Evolutionary conservation across 768 basidiomycete species (phyloP).

Genomic region (Melanogaster broomeanus): DNA sequence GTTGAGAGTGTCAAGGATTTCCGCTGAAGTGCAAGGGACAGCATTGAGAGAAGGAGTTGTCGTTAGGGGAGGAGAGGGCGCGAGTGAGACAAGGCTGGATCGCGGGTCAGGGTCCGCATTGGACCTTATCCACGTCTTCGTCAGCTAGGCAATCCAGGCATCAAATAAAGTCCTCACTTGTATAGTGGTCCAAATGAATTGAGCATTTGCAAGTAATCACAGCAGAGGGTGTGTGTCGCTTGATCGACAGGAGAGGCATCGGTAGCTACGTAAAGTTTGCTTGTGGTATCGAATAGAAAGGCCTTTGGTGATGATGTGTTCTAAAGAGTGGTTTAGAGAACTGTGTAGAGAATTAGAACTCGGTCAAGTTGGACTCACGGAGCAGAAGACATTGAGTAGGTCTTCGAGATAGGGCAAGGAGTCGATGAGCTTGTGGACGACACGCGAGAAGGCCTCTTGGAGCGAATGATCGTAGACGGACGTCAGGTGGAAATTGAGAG

Average conservation of each 20-base stretch:
- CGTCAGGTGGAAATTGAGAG: constrained; percentile 87
- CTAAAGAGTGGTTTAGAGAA: constrained; percentile 38
- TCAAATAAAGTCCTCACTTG: constrained; percentile 48
- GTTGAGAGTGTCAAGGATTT: constrained; percentile 3
- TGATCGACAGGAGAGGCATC: constrained; percentile 91
- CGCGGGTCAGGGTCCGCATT: constrained; percentile 14
- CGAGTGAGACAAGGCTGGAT: constrained; percentile 4
- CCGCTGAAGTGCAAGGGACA: background rate
- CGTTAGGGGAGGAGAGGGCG: constrained; percentile 4
- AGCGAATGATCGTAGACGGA: constrained; percentile 92
- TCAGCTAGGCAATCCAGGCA: constrained; percentile 1
- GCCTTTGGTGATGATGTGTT: constrained; percentile 93
- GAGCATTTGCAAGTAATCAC: constrained; percentile 87
- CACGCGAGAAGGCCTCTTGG: constrained; percentile 89
- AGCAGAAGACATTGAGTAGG: constrained; percentile 82
- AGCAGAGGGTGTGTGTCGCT: constrained; percentile 85
- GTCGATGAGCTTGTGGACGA: constrained; percentile 84
- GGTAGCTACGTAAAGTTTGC: constrained; percentile 89
- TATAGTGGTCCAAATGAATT: constrained; percentile 86
- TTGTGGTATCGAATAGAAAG: constrained; percentile 86
- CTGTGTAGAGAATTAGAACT: background rate
- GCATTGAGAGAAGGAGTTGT: constrained; percentile 8
- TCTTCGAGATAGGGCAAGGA: constrained; percentile 86
- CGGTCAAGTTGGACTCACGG: constrained; percentile 43
- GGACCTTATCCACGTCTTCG: constrained; percentile 17